Evolutionary conservation across 2,329 filamentous ascomycete species (phyloP).

Genomic region (Pestalotiopsis sp.): DNA sequence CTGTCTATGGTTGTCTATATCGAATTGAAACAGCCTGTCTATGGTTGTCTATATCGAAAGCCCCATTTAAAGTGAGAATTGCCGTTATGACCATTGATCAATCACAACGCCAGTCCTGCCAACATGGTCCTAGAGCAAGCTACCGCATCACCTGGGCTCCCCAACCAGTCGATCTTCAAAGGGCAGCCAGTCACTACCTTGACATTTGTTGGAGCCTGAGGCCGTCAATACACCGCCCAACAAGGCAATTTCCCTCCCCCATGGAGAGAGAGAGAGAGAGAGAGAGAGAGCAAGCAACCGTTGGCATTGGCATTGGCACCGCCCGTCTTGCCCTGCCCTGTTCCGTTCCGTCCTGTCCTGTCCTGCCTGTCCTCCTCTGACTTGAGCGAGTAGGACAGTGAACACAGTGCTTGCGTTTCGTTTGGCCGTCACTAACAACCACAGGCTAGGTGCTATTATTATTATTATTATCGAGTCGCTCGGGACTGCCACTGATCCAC

Average conservation of each 20-base stretch:
- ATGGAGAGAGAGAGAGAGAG: not conserved
- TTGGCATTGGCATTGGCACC: not conserved
- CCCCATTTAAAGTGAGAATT: not conserved
- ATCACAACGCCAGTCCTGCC: not conserved
- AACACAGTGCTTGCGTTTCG: not conserved
- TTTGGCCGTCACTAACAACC: not conserved
- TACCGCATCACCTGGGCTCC: not conserved
- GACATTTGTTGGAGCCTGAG: not conserved
- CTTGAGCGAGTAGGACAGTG: not conserved
- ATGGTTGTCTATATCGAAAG: not conserved
- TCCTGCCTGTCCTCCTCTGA: too few species aligned
- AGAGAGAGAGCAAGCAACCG: not conserved
- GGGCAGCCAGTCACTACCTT: not conserved
- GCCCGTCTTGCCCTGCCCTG: not conserved
- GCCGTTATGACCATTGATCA: not conserved
- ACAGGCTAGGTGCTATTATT: not conserved
- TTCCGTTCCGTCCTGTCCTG: too few species aligned
- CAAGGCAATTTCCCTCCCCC: not conserved
- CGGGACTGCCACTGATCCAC: slow-evolving; percentile 3
- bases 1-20: not conserved
- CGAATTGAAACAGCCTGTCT: not conserved
- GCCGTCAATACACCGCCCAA: not conserved
- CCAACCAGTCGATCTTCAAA: not conserved
- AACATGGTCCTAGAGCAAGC: not conserved
- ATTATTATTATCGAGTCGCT: not conserved